A percentile compares a stretch with the other conserved stretches of the same genome.
Conservation (phyloP, 1,139 yeast species). For the Debaryomyces subglobosus region DNA sequence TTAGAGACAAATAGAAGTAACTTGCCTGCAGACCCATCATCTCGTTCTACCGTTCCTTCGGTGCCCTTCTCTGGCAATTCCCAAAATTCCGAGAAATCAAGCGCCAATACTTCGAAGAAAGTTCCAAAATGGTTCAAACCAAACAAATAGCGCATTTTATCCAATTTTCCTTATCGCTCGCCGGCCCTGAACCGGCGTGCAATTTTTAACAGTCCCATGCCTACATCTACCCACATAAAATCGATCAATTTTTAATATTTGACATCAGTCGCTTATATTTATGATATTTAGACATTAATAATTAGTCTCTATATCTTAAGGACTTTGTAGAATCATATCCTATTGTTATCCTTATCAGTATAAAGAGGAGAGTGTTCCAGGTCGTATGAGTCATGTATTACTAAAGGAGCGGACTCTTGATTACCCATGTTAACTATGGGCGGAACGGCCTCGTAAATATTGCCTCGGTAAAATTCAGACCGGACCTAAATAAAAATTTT, state of each 20-base stretch:
- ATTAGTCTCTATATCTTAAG: neutral
- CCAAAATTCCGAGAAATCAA: constrained; percentile 3
- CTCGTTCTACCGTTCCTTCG: neutral
- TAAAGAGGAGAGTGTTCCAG: neutral
- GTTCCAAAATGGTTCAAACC: constrained; percentile 26
- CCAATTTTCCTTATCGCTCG: neutral
- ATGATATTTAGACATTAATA: neutral
- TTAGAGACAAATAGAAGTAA: constrained; percentile 37
- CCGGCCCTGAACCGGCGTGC: constrained; percentile 1
- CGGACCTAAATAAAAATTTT: constrained; percentile 1
- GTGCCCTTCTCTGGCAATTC: neutral
- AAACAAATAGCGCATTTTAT: constrained; percentile 3
- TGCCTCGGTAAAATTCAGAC: constrained; percentile 1
- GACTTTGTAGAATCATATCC: neutral
- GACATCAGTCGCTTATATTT: neutral
- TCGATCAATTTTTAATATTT: neutral
- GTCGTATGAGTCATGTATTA: constrained; percentile 5
- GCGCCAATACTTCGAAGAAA: constrained; percentile 17
- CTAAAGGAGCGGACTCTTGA: neutral
- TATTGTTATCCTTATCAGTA: neutral
- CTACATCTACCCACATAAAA: constrained; percentile 1
- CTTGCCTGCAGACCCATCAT: constrained; percentile 22
- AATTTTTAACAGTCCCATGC: neutral
- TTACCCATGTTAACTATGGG: constrained; percentile 1
- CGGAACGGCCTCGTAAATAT: neutral